Evolutionary conservation across 2,329 filamentous ascomycete species (phyloP).

Genomic region (Ceratocystis smalleyi): DNA sequence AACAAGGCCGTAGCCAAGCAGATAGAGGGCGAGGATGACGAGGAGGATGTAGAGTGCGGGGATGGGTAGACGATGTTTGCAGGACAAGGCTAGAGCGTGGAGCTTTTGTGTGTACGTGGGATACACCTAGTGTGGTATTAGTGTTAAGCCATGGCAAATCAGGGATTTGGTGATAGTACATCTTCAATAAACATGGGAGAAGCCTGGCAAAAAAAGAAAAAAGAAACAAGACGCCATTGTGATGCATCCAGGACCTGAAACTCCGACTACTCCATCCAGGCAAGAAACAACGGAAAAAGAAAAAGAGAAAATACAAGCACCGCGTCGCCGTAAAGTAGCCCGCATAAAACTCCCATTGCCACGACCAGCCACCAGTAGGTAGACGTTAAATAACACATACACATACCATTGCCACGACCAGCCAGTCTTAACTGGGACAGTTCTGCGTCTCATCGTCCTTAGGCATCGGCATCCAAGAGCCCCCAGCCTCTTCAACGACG

Average conservation of each 20-base stretch:
- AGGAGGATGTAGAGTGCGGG: conserved; percentile 32
- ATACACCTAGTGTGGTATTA: not conserved
- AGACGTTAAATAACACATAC: too few species aligned
- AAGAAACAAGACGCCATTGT: not conserved
- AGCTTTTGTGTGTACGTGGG: not conserved
- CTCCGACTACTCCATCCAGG: not conserved
- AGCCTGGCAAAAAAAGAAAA: not conserved
- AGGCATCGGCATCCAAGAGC: conserved; percentile 25
- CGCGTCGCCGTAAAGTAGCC: not conserved
- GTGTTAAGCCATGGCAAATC: not conserved
- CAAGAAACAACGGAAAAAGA: not conserved
- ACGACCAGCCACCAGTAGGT: too few species aligned
- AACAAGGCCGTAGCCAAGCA: conserved; percentile 32
- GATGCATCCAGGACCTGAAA: not conserved
- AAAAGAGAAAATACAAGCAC: not conserved
- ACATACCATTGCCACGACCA: not conserved
- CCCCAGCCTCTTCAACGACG: conserved; percentile 26
- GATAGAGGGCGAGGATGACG: conserved; percentile 38
- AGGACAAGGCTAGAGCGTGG: not conserved
- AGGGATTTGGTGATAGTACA: not conserved
- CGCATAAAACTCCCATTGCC: too few species aligned
- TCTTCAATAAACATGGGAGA: not conserved
- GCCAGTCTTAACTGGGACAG: not conserved
- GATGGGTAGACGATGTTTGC: conserved; percentile 24
- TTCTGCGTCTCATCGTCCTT: conserved; percentile 13